Evolutionary conservation across 2,329 filamentous ascomycete species (phyloP), one percentile per base, ranked within the genome.

Genomic region (Fonsecaea erecta): DNA sequence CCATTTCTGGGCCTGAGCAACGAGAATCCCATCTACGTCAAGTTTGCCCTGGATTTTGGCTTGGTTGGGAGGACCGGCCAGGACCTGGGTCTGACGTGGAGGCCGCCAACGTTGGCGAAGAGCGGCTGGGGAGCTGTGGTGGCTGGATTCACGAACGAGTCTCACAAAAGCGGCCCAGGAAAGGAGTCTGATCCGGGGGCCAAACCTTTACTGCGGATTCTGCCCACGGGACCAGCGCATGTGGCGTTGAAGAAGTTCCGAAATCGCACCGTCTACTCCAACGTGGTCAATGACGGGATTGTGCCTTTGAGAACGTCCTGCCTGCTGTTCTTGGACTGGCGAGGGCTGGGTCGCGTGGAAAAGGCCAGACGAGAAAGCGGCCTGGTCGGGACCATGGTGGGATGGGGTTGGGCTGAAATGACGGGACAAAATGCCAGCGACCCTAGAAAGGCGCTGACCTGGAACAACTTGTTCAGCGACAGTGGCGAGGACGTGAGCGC

Each of bases 21-120:
- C 75, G 95, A 99, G 75, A 99, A 99, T 72, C 95, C 95, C 0
- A 84, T 98, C 63, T 99, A 99, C 75, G 91, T 99, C 77, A 96
- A 93, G 73, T 98, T 99, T 76, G 95, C 95, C 0, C 82, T 99
- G 2, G 95, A 99, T 75, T 96, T 98, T 79, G 95, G 95, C 0
- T 84, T 99, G 1, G 94, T 99, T 14, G 95, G 95, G n/a, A 86
- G 94, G 60, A 97, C 95, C 2, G 95, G 95, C 7, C 92, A 98
- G 77, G 95, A 99, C 79, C 83, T 99, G 8, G 95, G 95, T 24
- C 81, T 99, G 67, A 97, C 93, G 0, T 99, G 95, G 95, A 83
- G 89, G 57, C 86, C 87, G 1, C 90, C 91, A 0, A 90, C 90
- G 14, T 84, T 85, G 79, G 82, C 85, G 62, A 88, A 86, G 74